Evolutionary conservation across 768 basidiomycete genomes (phyloP).

Genomic region (Tephrocybe sp.): DNA sequence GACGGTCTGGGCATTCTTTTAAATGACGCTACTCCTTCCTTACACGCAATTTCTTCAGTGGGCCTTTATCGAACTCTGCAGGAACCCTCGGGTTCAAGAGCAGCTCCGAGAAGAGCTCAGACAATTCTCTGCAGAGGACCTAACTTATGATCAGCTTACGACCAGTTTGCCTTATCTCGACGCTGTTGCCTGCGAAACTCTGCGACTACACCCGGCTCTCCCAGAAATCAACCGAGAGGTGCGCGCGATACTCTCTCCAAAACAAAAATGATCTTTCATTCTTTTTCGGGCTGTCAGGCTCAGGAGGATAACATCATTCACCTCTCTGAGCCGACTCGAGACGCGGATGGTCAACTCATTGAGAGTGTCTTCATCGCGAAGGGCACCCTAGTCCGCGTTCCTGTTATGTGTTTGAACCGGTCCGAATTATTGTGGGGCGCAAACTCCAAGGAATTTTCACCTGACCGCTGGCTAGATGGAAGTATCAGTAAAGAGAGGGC

Average conservation of each 20-base stretch:
- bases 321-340: conserved; percentile 23
- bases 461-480: conserved; percentile 41
- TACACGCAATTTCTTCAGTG: conserved; percentile 24
- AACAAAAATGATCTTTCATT: too few species aligned
- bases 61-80: conserved; percentile 35
- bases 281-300: not conserved
- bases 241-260: too few species aligned
- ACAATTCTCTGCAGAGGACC: conserved; percentile 2
- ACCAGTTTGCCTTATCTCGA: too few species aligned
- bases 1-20: not conserved
- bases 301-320: not conserved
- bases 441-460: conserved; percentile 43
- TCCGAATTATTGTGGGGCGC: conserved; percentile 42
- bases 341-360: conserved; percentile 25
- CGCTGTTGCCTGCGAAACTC: not conserved
- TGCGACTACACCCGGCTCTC: not conserved
- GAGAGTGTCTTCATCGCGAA: conserved; percentile 34
- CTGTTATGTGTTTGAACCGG: conserved; percentile 40
- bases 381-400: conserved; percentile 36
- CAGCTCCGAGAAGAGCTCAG: conserved; percentile 32
- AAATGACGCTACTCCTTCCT: not conserved
- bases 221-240: not conserved
- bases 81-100: conserved; percentile 27
- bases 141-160: conserved; percentile 11
- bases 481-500: conserved; percentile 19